Base-by-base conservation (phyloP, 2,329 filamentous ascomycete genomes). In the Alternaria metachromatica region DNA sequence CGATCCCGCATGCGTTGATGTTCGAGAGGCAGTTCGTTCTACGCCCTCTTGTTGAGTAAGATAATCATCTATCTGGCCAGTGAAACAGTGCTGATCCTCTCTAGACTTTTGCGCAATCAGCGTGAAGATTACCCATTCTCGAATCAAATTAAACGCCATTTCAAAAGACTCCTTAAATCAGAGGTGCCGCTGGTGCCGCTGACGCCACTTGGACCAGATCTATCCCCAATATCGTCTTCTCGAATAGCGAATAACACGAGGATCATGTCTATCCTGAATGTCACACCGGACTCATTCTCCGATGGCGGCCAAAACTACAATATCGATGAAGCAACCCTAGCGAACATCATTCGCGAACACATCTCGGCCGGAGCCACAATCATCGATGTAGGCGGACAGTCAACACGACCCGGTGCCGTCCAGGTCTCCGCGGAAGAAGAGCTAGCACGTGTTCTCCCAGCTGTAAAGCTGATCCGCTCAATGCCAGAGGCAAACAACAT, bases 241-340 rank as follows among this genome's bases (percentile, higher is more conserved):
- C 67, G 70, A n/a, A 50, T 64, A 12, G 23, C 62, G 6, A 71
- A 75, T 28, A 55, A 83, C 57, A 97, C 95, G 0, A 88, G 89
- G 49, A 82, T 97, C 70, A 99, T 99, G 96, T 92, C 92, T 58
- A 97, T 99, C 67, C 85, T 98, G 49, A 99, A 99, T 80, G 83
- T 97, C 56, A 98, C 96, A 0, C 95, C 95, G 0, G 95, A 99
- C 81, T 98, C 95, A 10, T 99, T 99, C 83, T 98, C 95, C 1
- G 94, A 98, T 76, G 95, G 94, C 57, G 94, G 94, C 9, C 75
- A 84, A 9, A 87, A 77, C 48, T 77, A 70, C 57, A 67, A 72
- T 48, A 57, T 81, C 12, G 84, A 87, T 66, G 65, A 82, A 2
- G 65, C 79, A 23, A 71, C 82, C 25, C 84, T 96, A 25, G 81